Evolutionary conservation across 352 stramenopile species (phyloP).

Genomic region (Pythium grandisporangium): DNA sequence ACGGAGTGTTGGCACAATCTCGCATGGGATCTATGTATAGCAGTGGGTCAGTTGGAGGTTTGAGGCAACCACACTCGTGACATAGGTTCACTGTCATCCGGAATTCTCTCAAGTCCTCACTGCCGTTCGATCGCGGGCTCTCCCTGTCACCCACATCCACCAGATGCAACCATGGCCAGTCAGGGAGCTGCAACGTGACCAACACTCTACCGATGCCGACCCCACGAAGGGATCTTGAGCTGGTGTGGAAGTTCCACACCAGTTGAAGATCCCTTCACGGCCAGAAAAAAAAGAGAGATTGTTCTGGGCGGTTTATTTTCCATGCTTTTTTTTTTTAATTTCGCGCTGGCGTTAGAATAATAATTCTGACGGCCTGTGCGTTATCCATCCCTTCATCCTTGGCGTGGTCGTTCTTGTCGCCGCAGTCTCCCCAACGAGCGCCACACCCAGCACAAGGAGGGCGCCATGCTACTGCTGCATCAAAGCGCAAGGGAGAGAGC

Average conservation of each 20-base stretch:
- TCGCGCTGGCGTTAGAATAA: background rate
- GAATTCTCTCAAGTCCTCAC: background rate
- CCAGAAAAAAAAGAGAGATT: background rate
- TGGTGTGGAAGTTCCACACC: too few species aligned
- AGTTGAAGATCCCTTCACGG: too few species aligned
- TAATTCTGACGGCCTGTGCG: background rate
- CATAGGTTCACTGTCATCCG: background rate
- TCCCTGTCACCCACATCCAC: background rate
- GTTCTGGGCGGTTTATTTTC: background rate
- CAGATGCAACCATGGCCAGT: too few species aligned
- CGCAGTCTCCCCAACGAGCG: too few species aligned
- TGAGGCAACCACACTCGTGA: background rate
- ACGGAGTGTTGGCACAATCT: too few species aligned
- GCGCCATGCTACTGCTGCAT: background rate
- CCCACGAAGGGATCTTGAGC: too few species aligned
- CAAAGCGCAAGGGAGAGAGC: background rate
- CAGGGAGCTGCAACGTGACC: too few species aligned
- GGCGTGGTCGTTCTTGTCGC: background rate
- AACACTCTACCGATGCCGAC: too few species aligned
- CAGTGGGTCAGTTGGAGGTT: background rate
- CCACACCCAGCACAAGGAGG: too few species aligned
- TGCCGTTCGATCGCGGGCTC: background rate
- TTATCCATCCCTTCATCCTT: background rate
- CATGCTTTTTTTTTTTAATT: background rate
- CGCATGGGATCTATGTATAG: background rate